These are phyloP conservation scores for Fusarium sp. DNA, from an alignment of 2,329 filamentous ascomycete species.

Conservation along the genomic window DNA sequence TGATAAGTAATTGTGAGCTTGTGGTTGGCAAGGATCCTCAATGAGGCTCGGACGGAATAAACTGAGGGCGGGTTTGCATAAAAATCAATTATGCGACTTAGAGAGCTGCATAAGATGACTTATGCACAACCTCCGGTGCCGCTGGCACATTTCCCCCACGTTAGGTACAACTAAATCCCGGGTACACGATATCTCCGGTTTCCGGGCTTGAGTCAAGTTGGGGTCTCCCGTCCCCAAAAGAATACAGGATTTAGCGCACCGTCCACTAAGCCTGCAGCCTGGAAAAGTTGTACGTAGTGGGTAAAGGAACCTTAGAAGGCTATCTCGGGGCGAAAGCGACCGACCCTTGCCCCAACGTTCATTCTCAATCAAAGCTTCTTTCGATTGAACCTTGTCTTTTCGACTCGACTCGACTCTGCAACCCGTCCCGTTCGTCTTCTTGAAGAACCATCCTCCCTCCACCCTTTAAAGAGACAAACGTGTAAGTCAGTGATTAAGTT, in stretches of 20 bases:
- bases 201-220: slow-evolving; percentile 17
- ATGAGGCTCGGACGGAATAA: slow-evolving; percentile 42
- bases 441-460: slow-evolving; percentile 14
- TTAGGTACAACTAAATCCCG: slow-evolving; percentile 3
- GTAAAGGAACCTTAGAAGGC: background rate
- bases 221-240: background rate
- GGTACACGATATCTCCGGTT: slow-evolving; percentile 39
- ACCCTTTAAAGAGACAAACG: slow-evolving; percentile 7
- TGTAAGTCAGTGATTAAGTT: slow-evolving; percentile 20
- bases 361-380: slow-evolving; percentile 31
- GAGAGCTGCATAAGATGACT: background rate
- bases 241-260: slow-evolving; percentile 18
- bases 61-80: slow-evolving; percentile 32
- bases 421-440: background rate
- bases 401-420: slow-evolving; percentile 4
- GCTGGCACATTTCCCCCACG: slow-evolving; percentile 15
- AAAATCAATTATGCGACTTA: slow-evolving; percentile 7
- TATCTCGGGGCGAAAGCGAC: slow-evolving; percentile 38
- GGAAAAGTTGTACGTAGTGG: slow-evolving; percentile 5
- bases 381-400: slow-evolving; percentile 21
- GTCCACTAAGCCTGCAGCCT: slow-evolving; percentile 13
- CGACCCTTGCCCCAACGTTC: slow-evolving; percentile 37
- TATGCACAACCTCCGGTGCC: slow-evolving; percentile 37
- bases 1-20: slow-evolving; percentile 46
- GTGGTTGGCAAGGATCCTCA: slow-evolving; percentile 46